Base-by-base conservation (phyloP, 345 rosid genomes). In the Lepidium africanum region DNA sequence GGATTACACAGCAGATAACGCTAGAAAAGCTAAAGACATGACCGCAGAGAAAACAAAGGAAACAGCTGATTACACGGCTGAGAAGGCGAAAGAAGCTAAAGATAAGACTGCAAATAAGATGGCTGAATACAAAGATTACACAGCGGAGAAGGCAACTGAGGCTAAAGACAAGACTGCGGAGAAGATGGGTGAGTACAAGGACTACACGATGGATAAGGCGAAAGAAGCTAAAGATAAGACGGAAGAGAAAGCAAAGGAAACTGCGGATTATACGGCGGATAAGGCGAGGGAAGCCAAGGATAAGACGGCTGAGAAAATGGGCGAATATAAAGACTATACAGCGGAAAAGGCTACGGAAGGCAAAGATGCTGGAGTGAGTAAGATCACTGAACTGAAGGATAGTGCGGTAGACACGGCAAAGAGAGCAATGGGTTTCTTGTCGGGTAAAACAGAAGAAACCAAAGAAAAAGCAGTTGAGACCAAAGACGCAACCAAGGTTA, bases 381-480 rank as follows among this genome's bases (percentile, higher is more conserved):
- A 78, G 79, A 69, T 79, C 0, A 76, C 73, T 0, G 86, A 68
- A 41, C 49, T 76, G 38, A 85, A 84, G 62, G 90, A 84, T 25
- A 72, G 75, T 12, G 85, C 91, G 0, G 82, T 82, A 23, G 94
- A 64, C 19, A 82, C 90, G 1, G 90, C 90, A 0, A 79, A 79
- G 65, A 80, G 78, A 59, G 87, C 91, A 3, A 67, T 79, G 86
- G 88, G 65, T 12, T 65, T 74, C 57, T 74, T 90, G 56, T 74
- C 88, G 0, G 84, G 83, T 10, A 87, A 82, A 74, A 80, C 80
- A 30, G 90, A 84, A 43, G 91, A 86, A 77, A 72, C 75, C 2
- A 84, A 83, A 59, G 76, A 84, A 48, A 81, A 81, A 73, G 75
- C 86, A 0, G 50, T 55, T 0, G 95, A 81, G 46, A 82, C 88